Base-by-base conservation (phyloP, 139 green algal genomes). In the Micromonas pusilla region DNA sequence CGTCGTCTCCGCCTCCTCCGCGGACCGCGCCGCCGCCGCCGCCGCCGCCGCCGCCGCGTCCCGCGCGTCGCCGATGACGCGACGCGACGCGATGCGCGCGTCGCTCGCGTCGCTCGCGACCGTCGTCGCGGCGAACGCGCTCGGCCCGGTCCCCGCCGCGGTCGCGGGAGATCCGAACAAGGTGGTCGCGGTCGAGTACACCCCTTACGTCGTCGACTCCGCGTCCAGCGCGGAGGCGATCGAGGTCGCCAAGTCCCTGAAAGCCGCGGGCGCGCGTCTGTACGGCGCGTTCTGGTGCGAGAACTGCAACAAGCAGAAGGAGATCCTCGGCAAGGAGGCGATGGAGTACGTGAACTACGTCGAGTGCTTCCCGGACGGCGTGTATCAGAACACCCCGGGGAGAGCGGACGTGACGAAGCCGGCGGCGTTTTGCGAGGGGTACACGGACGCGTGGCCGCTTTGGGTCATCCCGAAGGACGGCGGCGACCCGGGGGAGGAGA, bases 271-370 rank as follows among this genome's bases (percentile, higher is more conserved):
- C 39, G 76, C 76, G 38, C 53, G 68, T 26, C 33, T 81, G 36
- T 81, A 81, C 66, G 76, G 76, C 33, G 76, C 76, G 38, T 81
- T 81, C 66, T 81, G 76, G 76, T 81, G 76, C 66, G 66, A 70
- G 37, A 70, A 81, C 65, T 81, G 76, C 76, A 70, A 70, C 65
- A 70, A 81, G 26, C 76, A 81, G 70, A 81, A 81, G 52, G 57
- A 81, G 52, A 21, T 66, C 21, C 52, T 81, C 36, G 76, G 76
- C 21, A 81, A 81, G 33, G 36, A 81, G 26, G 76, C 76, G 30
- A 76, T 81, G 65, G 66, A 75, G 76, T 37, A 71, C n/a, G 60
- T 81, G 26, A 26, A 73, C 25, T 81, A 81, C 76, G 65, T 81
- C 20, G 76, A 81, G 76, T 81, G 76, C 76, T 81, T 81, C 66